Percentiles rank a stretch among this genome's conserved stretches.
Conservation (phyloP, 208 protist species). For the Leishmania arabica region DNA sequence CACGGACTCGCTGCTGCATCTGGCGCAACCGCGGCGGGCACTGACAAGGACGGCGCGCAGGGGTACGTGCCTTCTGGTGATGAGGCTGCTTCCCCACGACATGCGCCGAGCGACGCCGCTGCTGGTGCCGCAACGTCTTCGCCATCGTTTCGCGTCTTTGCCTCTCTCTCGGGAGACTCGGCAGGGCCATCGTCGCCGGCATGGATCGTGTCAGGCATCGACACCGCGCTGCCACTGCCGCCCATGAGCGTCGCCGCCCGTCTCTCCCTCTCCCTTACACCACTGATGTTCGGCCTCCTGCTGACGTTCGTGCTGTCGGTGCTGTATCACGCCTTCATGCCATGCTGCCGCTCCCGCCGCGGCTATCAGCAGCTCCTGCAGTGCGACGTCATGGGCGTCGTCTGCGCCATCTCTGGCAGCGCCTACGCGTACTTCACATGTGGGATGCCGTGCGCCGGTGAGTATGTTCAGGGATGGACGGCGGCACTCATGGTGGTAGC, state of each 20-base stretch:
- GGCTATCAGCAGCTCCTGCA: conserved; percentile 58
- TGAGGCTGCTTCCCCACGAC: neutral
- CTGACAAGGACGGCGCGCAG: neutral
- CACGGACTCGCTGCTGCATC: neutral
- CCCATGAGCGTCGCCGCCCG: conserved; percentile 14
- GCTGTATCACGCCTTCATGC: conserved; percentile 70
- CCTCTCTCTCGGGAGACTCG: neutral
- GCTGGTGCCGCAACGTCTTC: neutral
- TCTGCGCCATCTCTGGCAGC: conserved; percentile 50
- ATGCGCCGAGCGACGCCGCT: conserved; percentile 1
- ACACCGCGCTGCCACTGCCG: neutral
- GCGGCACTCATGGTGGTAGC: conserved; percentile 15
- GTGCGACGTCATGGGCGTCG: conserved; percentile 57
- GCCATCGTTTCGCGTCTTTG: neutral
- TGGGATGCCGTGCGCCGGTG: conserved; percentile 40
- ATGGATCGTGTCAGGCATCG: neutral
- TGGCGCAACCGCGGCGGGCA: neutral
- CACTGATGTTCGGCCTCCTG: conserved; percentile 26
- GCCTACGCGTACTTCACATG: conserved; percentile 44
- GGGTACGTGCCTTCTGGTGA: neutral
- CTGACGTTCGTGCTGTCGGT: conserved; percentile 58
- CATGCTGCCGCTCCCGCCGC: conserved; percentile 36
- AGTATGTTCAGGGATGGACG: neutral
- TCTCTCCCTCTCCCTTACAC: conserved; percentile 20
- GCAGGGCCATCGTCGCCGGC: neutral